Conservation (phyloP, 2,329 filamentous ascomycete species). For the Cytospora paraplurivora region DNA sequence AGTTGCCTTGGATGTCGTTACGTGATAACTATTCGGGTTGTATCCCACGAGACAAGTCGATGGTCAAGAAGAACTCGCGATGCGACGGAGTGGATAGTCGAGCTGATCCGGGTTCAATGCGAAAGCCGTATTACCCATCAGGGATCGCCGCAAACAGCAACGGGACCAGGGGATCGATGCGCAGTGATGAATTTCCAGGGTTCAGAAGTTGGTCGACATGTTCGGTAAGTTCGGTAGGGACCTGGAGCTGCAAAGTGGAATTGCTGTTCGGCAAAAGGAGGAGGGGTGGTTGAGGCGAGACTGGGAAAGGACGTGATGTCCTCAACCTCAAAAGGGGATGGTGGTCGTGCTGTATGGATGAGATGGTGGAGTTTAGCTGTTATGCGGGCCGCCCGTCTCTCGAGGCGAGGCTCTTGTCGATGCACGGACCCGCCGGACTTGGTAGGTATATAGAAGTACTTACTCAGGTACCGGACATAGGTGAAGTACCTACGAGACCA, state of each 20-base stretch:
- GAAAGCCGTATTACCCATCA: constrained; percentile 25
- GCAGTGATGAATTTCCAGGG: constrained; percentile 5
- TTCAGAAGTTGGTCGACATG: constrained; percentile 23
- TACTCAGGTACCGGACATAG: neutral
- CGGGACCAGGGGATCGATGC: constrained; percentile 2
- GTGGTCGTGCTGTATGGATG: constrained; percentile 20
- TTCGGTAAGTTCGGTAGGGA: neutral
- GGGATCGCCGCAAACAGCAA: constrained; percentile 20
- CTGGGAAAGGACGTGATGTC: constrained; percentile 17
- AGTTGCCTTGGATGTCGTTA: neutral
- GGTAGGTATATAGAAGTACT: neutral
- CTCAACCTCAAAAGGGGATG: constrained; percentile 27
- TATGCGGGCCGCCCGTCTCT: constrained; percentile 23
- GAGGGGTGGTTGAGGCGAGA: neutral
- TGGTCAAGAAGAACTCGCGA: neutral
- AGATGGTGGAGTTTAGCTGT: constrained; percentile 2
- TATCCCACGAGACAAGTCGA: neutral
- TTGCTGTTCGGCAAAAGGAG: neutral
- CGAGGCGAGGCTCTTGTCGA: constrained; percentile 20
- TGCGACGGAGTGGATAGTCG: constrained; percentile 16
- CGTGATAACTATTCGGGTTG: constrained; percentile 7
- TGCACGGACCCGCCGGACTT: constrained; percentile 4
- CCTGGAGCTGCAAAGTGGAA: neutral
- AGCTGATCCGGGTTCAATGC: constrained; percentile 25
- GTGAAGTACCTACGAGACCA: too few species aligned